Conservation (phyloP, 2,329 filamentous ascomycete species). For the Calonectria fujianensis region DNA sequence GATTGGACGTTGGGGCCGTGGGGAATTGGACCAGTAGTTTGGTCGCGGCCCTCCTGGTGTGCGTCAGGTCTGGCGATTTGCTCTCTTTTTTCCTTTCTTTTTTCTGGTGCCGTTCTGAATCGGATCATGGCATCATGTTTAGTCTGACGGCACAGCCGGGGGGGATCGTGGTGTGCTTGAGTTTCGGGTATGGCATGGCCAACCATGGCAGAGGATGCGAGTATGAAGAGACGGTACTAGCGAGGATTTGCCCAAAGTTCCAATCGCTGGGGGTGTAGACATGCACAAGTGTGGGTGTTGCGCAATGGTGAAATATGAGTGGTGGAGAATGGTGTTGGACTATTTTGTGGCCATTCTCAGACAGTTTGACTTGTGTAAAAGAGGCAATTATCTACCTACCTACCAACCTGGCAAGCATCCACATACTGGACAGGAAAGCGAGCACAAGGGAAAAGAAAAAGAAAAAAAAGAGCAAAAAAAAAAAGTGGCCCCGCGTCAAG, state of each 20-base stretch:
- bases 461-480: not conserved
- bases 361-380: not conserved
- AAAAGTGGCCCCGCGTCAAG: constrained; percentile 1
- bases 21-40: constrained; percentile 29
- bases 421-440: not conserved
- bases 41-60: constrained; percentile 16
- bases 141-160: constrained; percentile 3
- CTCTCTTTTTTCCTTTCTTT: constrained; percentile 14
- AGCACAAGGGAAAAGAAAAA: not conserved
- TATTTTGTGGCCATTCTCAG: constrained; percentile 1
- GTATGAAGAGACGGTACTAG: not conserved
- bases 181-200: constrained; percentile 30
- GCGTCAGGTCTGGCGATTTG: constrained; percentile 26
- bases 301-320: constrained; percentile 16
- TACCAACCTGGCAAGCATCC: not conserved
- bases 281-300: not conserved
- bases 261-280: constrained; percentile 20
- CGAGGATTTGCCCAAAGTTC: constrained; percentile 36
- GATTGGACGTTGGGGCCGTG: constrained; percentile 29
- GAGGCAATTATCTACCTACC: constrained; percentile 10
- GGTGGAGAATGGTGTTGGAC: constrained; percentile 33
- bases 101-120: constrained; percentile 22
- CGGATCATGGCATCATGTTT: constrained; percentile 29
- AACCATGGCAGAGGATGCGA: constrained; percentile 4
- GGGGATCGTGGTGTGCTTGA: constrained; percentile 23